Evolutionary conservation across 352 stramenopile genomes (phyloP), one percentile per base, ranked within the genome.

Genomic region (Pythium diclinum): DNA sequence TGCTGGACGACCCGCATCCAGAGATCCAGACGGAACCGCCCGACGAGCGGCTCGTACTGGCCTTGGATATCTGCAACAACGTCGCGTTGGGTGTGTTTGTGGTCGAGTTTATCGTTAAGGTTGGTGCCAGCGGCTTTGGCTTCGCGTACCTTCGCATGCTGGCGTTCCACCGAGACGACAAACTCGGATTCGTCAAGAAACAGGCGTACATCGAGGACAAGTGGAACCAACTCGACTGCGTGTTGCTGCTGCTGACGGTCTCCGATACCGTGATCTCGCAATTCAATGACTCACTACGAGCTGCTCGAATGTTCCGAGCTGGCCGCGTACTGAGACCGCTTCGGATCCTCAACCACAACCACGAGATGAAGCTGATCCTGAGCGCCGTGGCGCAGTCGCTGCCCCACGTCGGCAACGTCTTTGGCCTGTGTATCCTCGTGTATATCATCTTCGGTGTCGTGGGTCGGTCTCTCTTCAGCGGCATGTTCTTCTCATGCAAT

Each of bases 361-460:
- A 75, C 30, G 84, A 93, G 55, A 93, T 91, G 84, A 90, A 93
- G 44, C 61, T 69, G 8, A 90, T 93, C 21, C 56, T 93, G 17
- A 79, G 76, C 14, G 82, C 84, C 14, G 77, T 93, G n/a, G 81
- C 75, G 28, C 78, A 78, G 56, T 89, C 82, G 11, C 73, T 90
- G 3, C 84, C 84, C 2, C 80, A 89, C 36, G 84, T 90, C 6
- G 82, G 80, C 53, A 90, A 93, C 25, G 82, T 91, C 8, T 75
- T 93, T 32, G 81, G 72, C 9, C 61, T 92, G 33, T 92, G 84
- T 40, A 56, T 85, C 6, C 83, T 90, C 56, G 84, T 92, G 6
- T 91, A 89, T 72, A 79, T 92, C 36, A 88, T 89, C 71, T 90
- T 91, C 40, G 74, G 83, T 10, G 77, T 90, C 16, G 78, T 89